Evolutionary conservation across 305 asterid genomes (phyloP).

Genomic region (Fraxinus velutina): DNA sequence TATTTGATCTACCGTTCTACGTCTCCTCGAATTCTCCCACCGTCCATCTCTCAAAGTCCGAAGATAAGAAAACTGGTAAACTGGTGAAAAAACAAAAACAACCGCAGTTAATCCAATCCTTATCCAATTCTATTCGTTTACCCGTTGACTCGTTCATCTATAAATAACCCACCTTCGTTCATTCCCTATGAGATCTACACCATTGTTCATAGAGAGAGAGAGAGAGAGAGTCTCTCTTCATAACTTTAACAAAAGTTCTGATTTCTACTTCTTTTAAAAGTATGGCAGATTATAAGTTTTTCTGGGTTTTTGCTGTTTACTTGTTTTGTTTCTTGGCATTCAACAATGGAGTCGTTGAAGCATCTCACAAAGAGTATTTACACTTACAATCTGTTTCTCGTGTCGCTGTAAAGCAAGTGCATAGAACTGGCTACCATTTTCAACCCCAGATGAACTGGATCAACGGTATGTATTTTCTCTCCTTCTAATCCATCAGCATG

Average conservation of each 20-base stretch:
- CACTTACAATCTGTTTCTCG: background rate
- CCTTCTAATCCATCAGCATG: background rate
- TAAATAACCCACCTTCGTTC: conserved; percentile 20
- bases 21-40: background rate
- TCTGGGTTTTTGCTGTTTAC: background rate
- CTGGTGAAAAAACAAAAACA: background rate
- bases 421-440: conserved; percentile 9
- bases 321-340: background rate
- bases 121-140: background rate
- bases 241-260: background rate
- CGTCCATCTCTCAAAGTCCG: background rate
- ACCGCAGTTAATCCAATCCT: conserved; percentile 10
- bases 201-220: background rate
- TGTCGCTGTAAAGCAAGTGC: background rate
- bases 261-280: background rate
- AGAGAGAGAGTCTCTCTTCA: background rate
- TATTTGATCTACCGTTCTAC: background rate
- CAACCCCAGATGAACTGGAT: background rate
- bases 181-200: background rate
- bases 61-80: background rate
- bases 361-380: background rate
- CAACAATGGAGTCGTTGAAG: background rate
- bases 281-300: background rate
- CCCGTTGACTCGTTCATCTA: conserved; percentile 25
- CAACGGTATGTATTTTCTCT: background rate